Evolutionary conservation across 352 stramenopile species (phyloP).

Genomic region (Aphanomyces cochlioides): DNA sequence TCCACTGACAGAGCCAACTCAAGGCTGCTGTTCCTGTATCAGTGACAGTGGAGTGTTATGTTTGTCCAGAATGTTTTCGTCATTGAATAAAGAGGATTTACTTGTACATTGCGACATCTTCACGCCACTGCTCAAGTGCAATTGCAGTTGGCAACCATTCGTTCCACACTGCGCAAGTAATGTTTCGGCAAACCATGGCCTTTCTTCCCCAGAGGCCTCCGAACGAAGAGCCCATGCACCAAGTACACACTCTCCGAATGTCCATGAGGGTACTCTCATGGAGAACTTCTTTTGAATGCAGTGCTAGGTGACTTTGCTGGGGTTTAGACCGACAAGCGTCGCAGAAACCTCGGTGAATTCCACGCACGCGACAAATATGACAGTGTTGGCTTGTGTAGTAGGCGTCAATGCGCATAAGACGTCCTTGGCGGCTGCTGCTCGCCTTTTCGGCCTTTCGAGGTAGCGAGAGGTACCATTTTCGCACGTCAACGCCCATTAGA

Average conservation of each 20-base stretch:
- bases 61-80: background rate
- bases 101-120: no score
- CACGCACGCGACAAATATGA: constrained; percentile 50
- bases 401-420: constrained; percentile 57
- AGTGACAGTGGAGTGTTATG: constrained; percentile 28
- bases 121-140: background rate
- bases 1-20: constrained; percentile 25
- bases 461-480: constrained; percentile 63
- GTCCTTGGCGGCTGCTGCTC: constrained; percentile 13
- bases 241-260: constrained; percentile 3
- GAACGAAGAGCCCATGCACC: constrained; percentile 17
- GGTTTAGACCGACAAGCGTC: background rate
- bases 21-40: constrained; percentile 29
- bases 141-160: constrained; percentile 4
- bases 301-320: background rate
- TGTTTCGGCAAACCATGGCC: constrained; percentile 16
- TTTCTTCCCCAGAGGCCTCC: constrained; percentile 1
- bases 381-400: constrained; percentile 85
- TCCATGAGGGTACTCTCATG: background rate
- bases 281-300: background rate
- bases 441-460: constrained; percentile 37
- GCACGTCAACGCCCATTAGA: constrained; percentile 71
- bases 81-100: no score
- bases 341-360: constrained; percentile 13
- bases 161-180: constrained; percentile 26